Percentiles rank a stretch among this genome's conserved stretches.
These are phyloP conservation scores for Sporothrix variecibatus DNA, from an alignment of 2,329 filamentous ascomycete genomes.

Conservation along the genomic window DNA sequence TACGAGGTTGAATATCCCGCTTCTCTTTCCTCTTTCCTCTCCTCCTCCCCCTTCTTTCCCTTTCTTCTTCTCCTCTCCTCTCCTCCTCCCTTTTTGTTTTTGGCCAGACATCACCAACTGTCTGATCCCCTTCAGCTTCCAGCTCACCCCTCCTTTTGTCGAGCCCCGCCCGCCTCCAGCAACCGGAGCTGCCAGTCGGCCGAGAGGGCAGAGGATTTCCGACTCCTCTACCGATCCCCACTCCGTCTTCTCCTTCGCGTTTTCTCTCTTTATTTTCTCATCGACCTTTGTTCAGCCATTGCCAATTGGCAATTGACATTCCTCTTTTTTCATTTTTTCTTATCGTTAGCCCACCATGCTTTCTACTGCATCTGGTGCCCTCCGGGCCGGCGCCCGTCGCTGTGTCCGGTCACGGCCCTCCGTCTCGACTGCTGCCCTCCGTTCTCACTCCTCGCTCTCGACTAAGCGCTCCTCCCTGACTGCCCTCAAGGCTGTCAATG, in stretches of 20 bases:
- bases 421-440: conserved; percentile 32
- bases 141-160: conserved; percentile 2
- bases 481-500: conserved; percentile 5
- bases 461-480: conserved; percentile 19
- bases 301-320: conserved; percentile 1
- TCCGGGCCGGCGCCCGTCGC: conserved; percentile 49
- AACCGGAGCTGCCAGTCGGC: conserved; percentile 22
- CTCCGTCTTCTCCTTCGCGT: not conserved
- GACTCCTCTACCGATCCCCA: conserved; percentile 21
- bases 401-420: conserved; percentile 38
- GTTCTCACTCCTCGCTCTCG: conserved; percentile 21
- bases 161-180: conserved; percentile 17
- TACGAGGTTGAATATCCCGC: conserved; percentile 8
- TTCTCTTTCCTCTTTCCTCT: not conserved
- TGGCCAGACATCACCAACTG: conserved; percentile 3
- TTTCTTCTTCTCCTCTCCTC: not conserved
- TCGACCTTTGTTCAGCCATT: not conserved
- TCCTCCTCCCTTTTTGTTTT: not conserved
- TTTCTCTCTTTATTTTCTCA: not conserved
- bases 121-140: conserved; percentile 7
- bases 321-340: not conserved
- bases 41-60: not conserved
- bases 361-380: conserved; percentile 44
- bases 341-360: conserved; percentile 41
- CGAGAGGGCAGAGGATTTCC: conserved; percentile 25